These are phyloP conservation scores for Linaria vulgaris DNA, from an alignment of 257 asterid genomes.

Conservation along the genomic window DNA sequence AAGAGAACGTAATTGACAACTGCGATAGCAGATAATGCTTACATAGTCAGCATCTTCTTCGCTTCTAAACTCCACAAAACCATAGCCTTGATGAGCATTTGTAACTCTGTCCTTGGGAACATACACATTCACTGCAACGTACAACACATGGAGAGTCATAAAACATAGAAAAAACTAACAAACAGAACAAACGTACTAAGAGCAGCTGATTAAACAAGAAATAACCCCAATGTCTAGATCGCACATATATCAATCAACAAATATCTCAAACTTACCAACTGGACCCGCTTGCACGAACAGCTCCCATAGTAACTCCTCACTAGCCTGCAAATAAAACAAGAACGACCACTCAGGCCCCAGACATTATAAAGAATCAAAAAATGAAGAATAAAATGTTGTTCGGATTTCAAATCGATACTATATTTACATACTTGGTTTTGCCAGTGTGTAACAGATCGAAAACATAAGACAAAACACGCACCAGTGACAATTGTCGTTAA, in stretches of 20 bases:
- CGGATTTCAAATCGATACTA: too few relatives aligned
- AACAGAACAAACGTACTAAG: background rate
- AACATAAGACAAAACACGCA: too few relatives aligned
- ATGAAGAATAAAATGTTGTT: background rate
- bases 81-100: constrained; percentile 91
- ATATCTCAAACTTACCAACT: constrained; percentile 58
- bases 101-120: constrained; percentile 98
- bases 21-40: constrained; percentile 23
- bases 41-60: constrained; percentile 99
- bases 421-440: too few relatives aligned
- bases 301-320: constrained; percentile 94
- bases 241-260: background rate
- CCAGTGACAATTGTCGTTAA: too few relatives aligned
- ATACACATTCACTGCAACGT: constrained; percentile 73
- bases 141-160: constrained; percentile 19
- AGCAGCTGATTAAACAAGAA: background rate
- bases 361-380: constrained; percentile 7
- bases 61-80: constrained; percentile 91
- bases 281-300: constrained; percentile 97
- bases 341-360: constrained; percentile 14
- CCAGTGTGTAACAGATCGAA: too few relatives aligned
- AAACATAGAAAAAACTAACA: constrained; percentile 3
- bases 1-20: background rate
- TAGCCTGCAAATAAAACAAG: constrained; percentile 45
- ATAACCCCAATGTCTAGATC: background rate